Percentiles rank a stretch among this genome's conserved stretches.
Conservation (phyloP, 1,284 basidiomycete genomes). For the Ustilago lituana region DNA sequence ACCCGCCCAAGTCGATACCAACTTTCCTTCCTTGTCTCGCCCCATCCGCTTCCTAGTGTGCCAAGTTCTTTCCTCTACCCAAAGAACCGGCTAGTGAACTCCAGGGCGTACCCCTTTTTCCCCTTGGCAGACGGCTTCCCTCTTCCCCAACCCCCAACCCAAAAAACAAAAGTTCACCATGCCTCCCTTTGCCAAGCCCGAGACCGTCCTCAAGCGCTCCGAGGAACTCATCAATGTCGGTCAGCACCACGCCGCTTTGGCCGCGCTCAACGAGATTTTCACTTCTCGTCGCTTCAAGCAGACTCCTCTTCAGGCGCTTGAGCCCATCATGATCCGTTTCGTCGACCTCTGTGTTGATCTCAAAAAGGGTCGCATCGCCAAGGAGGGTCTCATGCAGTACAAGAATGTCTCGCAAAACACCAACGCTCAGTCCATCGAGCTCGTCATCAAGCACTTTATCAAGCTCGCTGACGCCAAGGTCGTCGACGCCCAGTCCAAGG, state of each 20-base stretch:
- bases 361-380: constrained; percentile 90
- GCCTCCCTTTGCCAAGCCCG: constrained; percentile 89
- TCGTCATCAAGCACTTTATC: constrained; percentile 89
- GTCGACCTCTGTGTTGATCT: constrained; percentile 95
- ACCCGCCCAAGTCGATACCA: constrained; percentile 15
- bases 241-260: constrained; percentile 85
- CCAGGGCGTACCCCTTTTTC: constrained; percentile 28
- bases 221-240: constrained; percentile 91
- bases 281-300: constrained; percentile 91
- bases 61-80: constrained; percentile 19
- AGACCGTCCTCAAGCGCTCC: constrained; percentile 86
- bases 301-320: constrained; percentile 86
- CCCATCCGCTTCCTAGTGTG: constrained; percentile 49
- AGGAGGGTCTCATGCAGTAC: constrained; percentile 86
- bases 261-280: constrained; percentile 90
- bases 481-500: constrained; percentile 63
- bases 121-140: constrained; percentile 41
- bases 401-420: constrained; percentile 83
- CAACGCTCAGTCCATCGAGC: constrained; percentile 89
- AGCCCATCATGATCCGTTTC: constrained; percentile 91
- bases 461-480: constrained; percentile 83
- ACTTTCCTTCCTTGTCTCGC: constrained; percentile 44
- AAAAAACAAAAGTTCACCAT: too few species aligned
- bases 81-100: constrained; percentile 46
- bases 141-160: too few species aligned